Conservation (phyloP, 768 basidiomycete genomes). For the Tylopilus sp. region DNA sequence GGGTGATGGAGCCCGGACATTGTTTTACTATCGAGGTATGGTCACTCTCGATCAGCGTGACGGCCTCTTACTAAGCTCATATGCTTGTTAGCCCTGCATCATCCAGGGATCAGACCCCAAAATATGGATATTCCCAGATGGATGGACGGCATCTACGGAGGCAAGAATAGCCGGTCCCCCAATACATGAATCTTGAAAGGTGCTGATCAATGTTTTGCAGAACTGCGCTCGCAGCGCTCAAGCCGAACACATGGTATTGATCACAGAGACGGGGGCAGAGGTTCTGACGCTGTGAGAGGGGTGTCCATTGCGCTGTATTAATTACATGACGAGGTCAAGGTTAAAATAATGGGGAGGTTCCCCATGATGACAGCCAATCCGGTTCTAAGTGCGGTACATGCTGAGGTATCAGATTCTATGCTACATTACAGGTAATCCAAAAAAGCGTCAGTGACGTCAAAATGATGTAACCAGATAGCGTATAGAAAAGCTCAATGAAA, state of each 20-base stretch:
- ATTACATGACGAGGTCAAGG: background rate
- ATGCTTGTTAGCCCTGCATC: conserved; percentile 55
- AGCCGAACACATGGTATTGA: conserved; percentile 85
- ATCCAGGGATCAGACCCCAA: conserved; percentile 69
- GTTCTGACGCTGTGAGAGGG: conserved; percentile 55
- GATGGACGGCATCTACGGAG: conserved; percentile 91
- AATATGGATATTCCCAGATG: conserved; percentile 83
- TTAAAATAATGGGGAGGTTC: background rate
- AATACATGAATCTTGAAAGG: background rate
- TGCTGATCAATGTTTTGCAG: conserved; percentile 34
- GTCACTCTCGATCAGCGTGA: background rate
- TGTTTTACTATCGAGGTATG: conserved; percentile 90
- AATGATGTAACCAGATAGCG: background rate
- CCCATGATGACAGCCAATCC: too few species aligned
- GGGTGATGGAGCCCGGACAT: conserved; percentile 77
- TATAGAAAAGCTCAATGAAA: background rate
- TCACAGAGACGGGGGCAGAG: conserved; percentile 75
- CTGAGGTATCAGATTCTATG: conserved; percentile 8
- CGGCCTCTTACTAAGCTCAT: background rate
- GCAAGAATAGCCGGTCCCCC: conserved; percentile 36
- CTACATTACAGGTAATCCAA: conserved; percentile 8
- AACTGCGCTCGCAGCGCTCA: conserved; percentile 81
- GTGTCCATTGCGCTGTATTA: background rate
- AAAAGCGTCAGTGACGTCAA: background rate
- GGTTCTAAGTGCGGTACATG: background rate